Percentiles rank a stretch among this genome's conserved stretches.
Evolutionary conservation across 106 monocot genomes (phyloP).

Genomic region (Dioscorea alata): DNA sequence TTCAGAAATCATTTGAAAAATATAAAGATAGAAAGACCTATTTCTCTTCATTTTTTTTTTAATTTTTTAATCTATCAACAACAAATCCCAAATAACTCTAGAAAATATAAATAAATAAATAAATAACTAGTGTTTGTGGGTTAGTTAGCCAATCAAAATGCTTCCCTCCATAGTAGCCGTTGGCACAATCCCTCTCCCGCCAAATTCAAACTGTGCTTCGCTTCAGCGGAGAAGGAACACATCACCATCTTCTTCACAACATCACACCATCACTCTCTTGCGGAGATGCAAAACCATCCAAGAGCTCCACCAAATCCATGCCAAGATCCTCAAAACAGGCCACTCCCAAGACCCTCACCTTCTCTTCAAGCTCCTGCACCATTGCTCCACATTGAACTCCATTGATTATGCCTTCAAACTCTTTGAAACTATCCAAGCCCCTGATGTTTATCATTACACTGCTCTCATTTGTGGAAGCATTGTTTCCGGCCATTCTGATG

Average conservation of each 20-base stretch:
- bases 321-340: conserved; percentile 30
- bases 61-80: too few relatives aligned
- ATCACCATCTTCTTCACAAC: neutral
- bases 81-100: too few relatives aligned
- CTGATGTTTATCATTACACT: conserved; percentile 50
- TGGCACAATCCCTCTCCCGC: conserved; percentile 9
- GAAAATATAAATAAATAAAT: too few relatives aligned
- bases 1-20: too few relatives aligned
- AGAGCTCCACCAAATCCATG: conserved; percentile 33
- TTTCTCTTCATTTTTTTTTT: too few relatives aligned
- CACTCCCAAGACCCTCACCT: conserved; percentile 13
- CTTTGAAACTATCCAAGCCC: conserved; percentile 25
- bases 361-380: conserved; percentile 41
- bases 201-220: conserved; percentile 16
- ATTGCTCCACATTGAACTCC: conserved; percentile 19
- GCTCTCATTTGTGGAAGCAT: conserved; percentile 26
- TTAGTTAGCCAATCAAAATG: neutral
- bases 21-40: too few relatives aligned
- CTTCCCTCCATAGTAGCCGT: conserved; percentile 8
- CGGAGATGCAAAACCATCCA: conserved; percentile 17
- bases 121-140: too few relatives aligned
- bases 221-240: neutral
- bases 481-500: neutral
- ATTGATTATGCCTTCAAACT: conserved; percentile 21
- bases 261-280: conserved; percentile 12